Conservation (phyloP, 2,329 filamentous ascomycete species). For the Pseudocercospora crystallina region DNA sequence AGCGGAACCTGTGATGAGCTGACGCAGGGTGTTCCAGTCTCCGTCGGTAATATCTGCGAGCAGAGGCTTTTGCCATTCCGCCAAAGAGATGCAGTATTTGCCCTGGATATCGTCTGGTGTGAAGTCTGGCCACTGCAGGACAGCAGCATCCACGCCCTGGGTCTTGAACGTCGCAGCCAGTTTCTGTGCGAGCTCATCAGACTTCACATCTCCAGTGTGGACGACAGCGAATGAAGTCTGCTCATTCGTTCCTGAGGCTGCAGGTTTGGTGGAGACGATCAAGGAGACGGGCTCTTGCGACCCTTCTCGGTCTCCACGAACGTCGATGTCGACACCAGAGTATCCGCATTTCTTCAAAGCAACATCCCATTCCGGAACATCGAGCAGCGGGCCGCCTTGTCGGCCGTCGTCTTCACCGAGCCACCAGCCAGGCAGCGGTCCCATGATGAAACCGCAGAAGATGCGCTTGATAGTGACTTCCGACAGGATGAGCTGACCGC, state of each 20-base stretch:
- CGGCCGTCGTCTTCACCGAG: slow-evolving; percentile 28
- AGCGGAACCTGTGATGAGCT: slow-evolving; percentile 1
- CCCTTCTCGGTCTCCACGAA: slow-evolving; percentile 7
- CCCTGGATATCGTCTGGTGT: slow-evolving; percentile 1
- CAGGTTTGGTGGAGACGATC: slow-evolving; percentile 8
- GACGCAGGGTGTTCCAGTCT: slow-evolving; percentile 3
- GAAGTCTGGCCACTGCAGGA: slow-evolving; percentile 2
- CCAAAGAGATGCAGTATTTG: slow-evolving; percentile 13
- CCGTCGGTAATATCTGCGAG: slow-evolving; percentile 3
- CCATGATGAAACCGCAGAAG: slow-evolving; percentile 12
- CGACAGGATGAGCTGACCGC: slow-evolving; percentile 12
- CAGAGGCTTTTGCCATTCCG: slow-evolving; percentile 5
- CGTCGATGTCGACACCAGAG: slow-evolving; percentile 7
- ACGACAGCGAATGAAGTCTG: slow-evolving; percentile 2
- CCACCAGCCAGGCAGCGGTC: slow-evolving; percentile 10
- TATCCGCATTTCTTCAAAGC: slow-evolving; percentile 25
- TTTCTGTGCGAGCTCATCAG: neutral
- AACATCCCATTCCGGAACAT: slow-evolving; percentile 33
- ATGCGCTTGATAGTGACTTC: slow-evolving; percentile 15
- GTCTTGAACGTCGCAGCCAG: neutral
- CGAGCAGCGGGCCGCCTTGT: slow-evolving; percentile 24
- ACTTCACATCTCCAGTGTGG: neutral
- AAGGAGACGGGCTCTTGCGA: slow-evolving; percentile 10
- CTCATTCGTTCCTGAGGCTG: neutral
- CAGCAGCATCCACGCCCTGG: neutral